phyloP scores from a whole-genome alignment of 2,329 filamentous ascomycete species.

The Immersiporthe knoxdaviesiana region DNA sequence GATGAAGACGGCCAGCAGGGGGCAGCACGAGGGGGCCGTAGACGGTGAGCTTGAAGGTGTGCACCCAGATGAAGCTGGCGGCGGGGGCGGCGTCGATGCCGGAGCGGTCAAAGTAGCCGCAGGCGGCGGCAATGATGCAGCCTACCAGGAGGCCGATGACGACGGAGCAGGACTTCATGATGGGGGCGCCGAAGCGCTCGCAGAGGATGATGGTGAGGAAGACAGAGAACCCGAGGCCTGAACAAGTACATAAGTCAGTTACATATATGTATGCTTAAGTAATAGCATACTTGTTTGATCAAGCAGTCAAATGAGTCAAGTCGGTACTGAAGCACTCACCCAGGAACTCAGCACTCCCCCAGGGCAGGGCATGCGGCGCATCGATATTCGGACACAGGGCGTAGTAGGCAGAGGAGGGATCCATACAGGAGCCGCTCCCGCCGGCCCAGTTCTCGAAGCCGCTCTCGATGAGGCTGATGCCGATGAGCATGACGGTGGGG shows the following conservation, averaged over 20 bases:
- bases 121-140: conserved; percentile 77
- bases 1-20: conserved; percentile 70
- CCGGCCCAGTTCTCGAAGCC: conserved; percentile 81
- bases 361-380: conserved; percentile 73
- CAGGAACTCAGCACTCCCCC: conserved; percentile 79
- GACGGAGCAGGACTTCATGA: conserved; percentile 82
- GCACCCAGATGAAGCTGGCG: conserved; percentile 77
- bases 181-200: conserved; percentile 79
- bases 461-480: conserved; percentile 70
- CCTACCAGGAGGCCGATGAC: conserved; percentile 74
- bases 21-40: conserved; percentile 77
- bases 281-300: not conserved
- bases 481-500: conserved; percentile 65
- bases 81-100: conserved; percentile 72
- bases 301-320: not conserved
- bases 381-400: conserved; percentile 66
- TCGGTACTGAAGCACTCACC: conserved; percentile 43
- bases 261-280: not conserved
- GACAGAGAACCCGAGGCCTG: conserved; percentile 73
- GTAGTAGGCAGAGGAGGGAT: conserved; percentile 55
- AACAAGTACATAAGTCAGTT: not conserved
- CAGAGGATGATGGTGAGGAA: conserved; percentile 80
- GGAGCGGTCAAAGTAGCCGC: conserved; percentile 76
- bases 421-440: conserved; percentile 64
- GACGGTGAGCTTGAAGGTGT: conserved; percentile 73